phyloP scores from a whole-genome alignment of 768 basidiomycete genomes.

The Auricularia heimuer region DNA sequence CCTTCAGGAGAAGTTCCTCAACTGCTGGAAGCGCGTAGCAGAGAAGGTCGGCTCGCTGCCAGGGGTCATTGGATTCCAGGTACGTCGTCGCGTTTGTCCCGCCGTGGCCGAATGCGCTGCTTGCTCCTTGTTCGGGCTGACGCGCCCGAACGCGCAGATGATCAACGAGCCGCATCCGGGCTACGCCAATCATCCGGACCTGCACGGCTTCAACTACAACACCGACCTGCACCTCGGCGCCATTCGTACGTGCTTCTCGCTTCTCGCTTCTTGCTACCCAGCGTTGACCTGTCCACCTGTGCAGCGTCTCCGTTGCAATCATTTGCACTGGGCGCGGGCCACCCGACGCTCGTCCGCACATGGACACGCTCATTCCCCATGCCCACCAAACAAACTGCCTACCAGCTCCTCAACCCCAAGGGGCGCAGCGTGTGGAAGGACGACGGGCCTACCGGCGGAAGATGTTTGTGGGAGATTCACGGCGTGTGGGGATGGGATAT shows the following conservation, averaged over 20 bases:
- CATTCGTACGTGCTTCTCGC: conserved; percentile 45
- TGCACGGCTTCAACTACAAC: conserved; percentile 87
- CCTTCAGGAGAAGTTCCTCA: conserved; percentile 72
- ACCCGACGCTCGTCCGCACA: conserved; percentile 65
- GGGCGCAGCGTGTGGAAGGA: conserved; percentile 57
- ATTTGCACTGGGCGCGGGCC: conserved; percentile 85
- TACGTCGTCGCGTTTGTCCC: conserved; percentile 21
- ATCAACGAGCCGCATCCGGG: conserved; percentile 95
- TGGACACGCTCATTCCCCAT: conserved; percentile 85
- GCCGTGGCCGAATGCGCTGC: neutral
- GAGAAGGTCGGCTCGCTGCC: conserved; percentile 62
- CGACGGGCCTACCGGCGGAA: conserved; percentile 54
- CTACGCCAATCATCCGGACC: conserved; percentile 72
- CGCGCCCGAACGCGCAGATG: conserved; percentile 36
- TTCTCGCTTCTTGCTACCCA: neutral
- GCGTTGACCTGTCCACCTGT: neutral
- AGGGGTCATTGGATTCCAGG: conserved; percentile 85
- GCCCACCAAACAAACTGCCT: conserved; percentile 60
- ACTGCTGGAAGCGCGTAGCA: conserved; percentile 63
- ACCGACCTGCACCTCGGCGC: conserved; percentile 83
- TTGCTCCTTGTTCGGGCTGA: neutral
- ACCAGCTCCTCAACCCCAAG: conserved; percentile 48
- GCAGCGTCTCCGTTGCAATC: conserved; percentile 80
- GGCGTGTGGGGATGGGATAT: conserved; percentile 89
- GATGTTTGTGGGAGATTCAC: conserved; percentile 84